Evolutionary conservation across 164 flowering plant species (phyloP), one percentile per base, ranked within the genome.

Genomic region (Aristolochia fimbriata): DNA sequence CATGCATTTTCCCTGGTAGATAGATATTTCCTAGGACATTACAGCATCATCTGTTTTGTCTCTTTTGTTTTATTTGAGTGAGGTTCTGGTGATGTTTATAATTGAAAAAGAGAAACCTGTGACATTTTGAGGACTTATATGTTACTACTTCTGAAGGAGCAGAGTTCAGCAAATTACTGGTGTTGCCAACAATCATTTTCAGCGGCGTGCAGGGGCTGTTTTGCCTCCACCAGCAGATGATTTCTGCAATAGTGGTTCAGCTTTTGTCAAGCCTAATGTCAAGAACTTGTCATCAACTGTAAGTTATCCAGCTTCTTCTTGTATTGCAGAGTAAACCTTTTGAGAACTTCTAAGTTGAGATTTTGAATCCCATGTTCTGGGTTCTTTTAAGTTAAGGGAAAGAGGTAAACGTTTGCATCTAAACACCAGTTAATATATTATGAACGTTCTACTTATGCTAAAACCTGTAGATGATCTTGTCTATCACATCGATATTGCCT

Each of bases 161-260:
- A 77, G 80, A 71, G 81, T 75, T 45, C 83, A 74, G 65, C 81
- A 83, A 73, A 70, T 76, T 30, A 67, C 74, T 55, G 81, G 81
- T 62, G 66, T 75, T 20, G 60, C 80, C 47, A 70, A 71, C 62
- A 76, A 75, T 70, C 17, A 49, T 37, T 20, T 63, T 62, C 69
- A 73, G 54, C 63, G 76, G 51, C 76, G 79, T 54, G 70, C 86
- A 10, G 88, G 88, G 31, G 71, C 60, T 69, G 64, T 71, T 17
- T 70, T 83, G 60, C 88, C 88, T 56, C 77, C 88, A 27, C 82
- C 86, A 27, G 51, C 24, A 15, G 85, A 81, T 66, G 82, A 76
- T 7, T 54, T 50, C 48, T 55, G 23, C 51, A 61, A 19, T 59
- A 50, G 49, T 63, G 55, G 37, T 50, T 37, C 24, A 37, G 37